These are phyloP conservation scores for Gigaspora rosea DNA, from an alignment of 192 early-diverging fungal species.

Conservation along the genomic window DNA sequence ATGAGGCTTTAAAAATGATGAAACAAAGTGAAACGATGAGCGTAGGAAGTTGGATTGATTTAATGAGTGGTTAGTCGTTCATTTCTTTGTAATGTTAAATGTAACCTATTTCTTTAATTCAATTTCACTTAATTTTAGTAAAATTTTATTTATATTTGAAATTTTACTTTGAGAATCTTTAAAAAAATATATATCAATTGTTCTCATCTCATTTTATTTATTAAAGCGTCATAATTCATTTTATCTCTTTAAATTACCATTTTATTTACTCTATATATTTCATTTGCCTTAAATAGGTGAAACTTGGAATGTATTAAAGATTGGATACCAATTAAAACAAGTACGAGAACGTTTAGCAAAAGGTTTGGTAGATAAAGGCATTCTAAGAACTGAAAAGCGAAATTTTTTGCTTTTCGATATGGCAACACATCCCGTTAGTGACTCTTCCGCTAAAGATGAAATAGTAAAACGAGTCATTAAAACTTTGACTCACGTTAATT, in stretches of 20 bases:
- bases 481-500: conserved; percentile 68
- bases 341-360: conserved; percentile 95
- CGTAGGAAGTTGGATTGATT: conserved; percentile 94
- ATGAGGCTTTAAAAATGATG: conserved; percentile 91
- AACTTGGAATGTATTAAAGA: conserved; percentile 98
- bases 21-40: conserved; percentile 82
- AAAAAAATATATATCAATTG: neutral
- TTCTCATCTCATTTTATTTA: no score
- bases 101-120: neutral
- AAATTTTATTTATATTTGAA: neutral
- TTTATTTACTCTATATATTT: no score
- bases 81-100: neutral
- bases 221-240: no score
- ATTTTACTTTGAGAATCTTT: neutral
- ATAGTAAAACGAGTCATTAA: conserved; percentile 83
- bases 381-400: conserved; percentile 92
- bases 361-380: conserved; percentile 98
- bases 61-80: conserved; percentile 82
- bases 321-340: conserved; percentile 96
- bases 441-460: conserved; percentile 84
- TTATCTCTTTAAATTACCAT: no score
- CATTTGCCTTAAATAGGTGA: conserved; percentile 61
- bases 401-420: conserved; percentile 97
- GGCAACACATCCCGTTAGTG: conserved; percentile 95
- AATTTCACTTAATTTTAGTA: neutral